Conservation (phyloP, 768 basidiomycete species). For the Amyloporia xantha region DNA sequence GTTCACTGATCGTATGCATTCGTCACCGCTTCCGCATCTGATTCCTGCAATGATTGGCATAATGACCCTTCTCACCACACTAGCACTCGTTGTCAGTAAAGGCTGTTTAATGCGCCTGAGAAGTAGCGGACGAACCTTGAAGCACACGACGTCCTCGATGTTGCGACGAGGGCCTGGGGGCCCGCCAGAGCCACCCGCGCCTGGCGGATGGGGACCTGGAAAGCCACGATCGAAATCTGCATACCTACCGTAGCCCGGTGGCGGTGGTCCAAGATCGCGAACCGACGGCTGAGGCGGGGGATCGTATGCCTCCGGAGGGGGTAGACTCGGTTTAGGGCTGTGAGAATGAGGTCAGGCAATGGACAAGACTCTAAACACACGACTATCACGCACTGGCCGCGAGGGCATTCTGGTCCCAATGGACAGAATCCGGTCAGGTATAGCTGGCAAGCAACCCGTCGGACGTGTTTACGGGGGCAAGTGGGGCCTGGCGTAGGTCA, state of each 20-base stretch:
- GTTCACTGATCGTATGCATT: no score
- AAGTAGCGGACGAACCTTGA: conserved; percentile 53
- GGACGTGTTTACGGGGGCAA: conserved; percentile 90
- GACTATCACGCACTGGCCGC: conserved; percentile 69
- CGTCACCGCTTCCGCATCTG: conserved; percentile 26
- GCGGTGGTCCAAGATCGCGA: conserved; percentile 83
- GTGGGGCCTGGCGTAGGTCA: conserved; percentile 51
- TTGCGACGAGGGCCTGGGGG: conserved; percentile 51
- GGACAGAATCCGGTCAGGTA: conserved; percentile 95
- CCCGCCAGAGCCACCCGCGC: conserved; percentile 27
- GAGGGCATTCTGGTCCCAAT: conserved; percentile 77
- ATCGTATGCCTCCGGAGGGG: conserved; percentile 68
- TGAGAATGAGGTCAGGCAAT: conserved; percentile 9
- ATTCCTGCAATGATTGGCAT: conserved; percentile 91
- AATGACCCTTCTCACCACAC: conserved; percentile 93
- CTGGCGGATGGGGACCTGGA: conserved; percentile 18
- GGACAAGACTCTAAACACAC: conserved; percentile 3
- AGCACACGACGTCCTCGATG: conserved; percentile 78
- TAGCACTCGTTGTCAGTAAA: conserved; percentile 24
- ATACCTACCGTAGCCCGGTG: conserved; percentile 85
- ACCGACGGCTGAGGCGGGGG: conserved; percentile 69
- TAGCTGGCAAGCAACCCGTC: conserved; percentile 82
- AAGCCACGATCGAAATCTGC: conserved; percentile 61
- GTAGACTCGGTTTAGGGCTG: conserved; percentile 75
- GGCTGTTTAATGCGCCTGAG: background rate